A percentile compares a stretch with the other conserved stretches of the same genome.
Conservation (phyloP, 2,329 filamentous ascomycete species). For the Zymoseptoria pseudotritici region DNA sequence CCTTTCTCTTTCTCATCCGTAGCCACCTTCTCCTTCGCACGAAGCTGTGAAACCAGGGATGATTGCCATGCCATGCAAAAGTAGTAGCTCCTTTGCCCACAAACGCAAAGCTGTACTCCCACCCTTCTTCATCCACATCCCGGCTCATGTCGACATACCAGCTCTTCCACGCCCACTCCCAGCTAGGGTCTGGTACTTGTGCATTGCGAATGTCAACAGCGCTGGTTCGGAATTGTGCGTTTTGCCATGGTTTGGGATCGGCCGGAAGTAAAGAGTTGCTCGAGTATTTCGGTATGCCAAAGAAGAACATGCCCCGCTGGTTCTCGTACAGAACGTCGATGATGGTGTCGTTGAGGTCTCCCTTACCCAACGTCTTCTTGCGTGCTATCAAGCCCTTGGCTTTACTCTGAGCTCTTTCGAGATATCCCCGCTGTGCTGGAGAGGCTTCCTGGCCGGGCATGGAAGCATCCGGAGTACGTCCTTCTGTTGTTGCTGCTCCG, state of each 20-base stretch:
- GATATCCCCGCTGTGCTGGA: conserved; percentile 18
- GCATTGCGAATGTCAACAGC: conserved; percentile 72
- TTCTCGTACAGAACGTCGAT: conserved; percentile 95
- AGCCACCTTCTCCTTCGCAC: conserved; percentile 88
- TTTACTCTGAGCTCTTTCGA: conserved; percentile 25
- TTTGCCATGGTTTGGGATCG: conserved; percentile 84
- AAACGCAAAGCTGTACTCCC: conserved; percentile 94
- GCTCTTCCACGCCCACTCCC: conserved; percentile 76
- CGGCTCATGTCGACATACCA: conserved; percentile 74
- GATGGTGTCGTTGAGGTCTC: conserved; percentile 39
- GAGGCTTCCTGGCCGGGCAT: conserved; percentile 12
- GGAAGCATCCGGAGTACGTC: conserved; percentile 4
- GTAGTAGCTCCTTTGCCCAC: conserved; percentile 31
- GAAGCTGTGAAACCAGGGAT: conserved; percentile 89
- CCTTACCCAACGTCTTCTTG: conserved; percentile 25
- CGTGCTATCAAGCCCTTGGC: conserved; percentile 26
- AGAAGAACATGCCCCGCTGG: conserved; percentile 82
- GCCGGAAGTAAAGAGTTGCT: conserved; percentile 74
- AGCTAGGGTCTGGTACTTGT: conserved; percentile 87
- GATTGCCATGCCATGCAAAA: conserved; percentile 70
- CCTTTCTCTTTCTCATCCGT: conserved; percentile 65
- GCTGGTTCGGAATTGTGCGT: conserved; percentile 45
- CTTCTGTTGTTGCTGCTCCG: conserved; percentile 4
- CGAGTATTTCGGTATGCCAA: conserved; percentile 85
- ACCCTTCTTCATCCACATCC: conserved; percentile 80